A percentile compares a stretch with the other conserved stretches of the same genome.
Conservation (phyloP, 148 eudicot species). For the Camellia lanceoleosa region DNA sequence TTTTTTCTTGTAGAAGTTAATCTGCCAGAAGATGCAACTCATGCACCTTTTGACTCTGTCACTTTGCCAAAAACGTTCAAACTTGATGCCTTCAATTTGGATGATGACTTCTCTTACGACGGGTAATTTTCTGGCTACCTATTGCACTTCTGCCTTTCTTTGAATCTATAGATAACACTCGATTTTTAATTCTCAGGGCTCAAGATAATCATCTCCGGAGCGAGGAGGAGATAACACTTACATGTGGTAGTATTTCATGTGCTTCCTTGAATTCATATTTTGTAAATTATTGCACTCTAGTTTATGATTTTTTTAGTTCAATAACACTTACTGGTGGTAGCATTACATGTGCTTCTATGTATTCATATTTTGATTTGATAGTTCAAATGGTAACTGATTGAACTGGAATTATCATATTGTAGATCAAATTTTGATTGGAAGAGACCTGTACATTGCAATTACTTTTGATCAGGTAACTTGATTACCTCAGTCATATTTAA, state of each 20-base stretch:
- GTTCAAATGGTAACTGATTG: background rate
- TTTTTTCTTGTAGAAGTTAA: constrained; percentile 46
- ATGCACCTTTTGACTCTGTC: constrained; percentile 70
- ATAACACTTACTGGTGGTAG: too few species aligned
- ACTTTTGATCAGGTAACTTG: constrained; percentile 58
- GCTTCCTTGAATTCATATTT: background rate
- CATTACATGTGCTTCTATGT: too few species aligned
- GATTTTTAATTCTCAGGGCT: constrained; percentile 33
- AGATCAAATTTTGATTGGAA: constrained; percentile 53
- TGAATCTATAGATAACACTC: background rate
- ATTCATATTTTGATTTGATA: background rate
- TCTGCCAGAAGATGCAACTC: constrained; percentile 73
- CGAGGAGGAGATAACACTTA: constrained; percentile 65
- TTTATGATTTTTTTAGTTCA: too few species aligned
- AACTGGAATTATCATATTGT: constrained; percentile 6
- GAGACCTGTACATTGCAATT: constrained; percentile 62
- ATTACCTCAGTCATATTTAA: background rate
- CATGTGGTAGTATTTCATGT: constrained; percentile 27
- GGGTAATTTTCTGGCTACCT: constrained; percentile 30
- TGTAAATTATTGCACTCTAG: background rate
- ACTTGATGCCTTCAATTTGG: constrained; percentile 64
- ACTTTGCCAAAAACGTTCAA: constrained; percentile 77
- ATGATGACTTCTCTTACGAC: constrained; percentile 28
- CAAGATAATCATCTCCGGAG: constrained; percentile 55
- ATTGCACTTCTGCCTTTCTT: background rate